Evolutionary conservation across 108 stramenopile genomes (phyloP).

Genomic region (Cyclotella choctawhatcheeana): DNA sequence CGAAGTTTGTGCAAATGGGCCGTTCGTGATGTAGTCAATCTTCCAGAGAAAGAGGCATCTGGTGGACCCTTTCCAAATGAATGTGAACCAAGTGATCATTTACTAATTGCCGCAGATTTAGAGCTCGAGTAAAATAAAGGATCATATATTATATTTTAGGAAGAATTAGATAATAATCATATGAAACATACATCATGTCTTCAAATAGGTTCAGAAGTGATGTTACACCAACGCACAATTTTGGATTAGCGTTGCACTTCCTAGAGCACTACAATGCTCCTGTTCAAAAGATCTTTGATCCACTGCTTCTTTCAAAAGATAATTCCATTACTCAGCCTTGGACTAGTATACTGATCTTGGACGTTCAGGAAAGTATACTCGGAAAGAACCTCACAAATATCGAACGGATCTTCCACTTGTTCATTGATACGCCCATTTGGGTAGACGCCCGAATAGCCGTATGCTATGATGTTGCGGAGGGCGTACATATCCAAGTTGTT

Average conservation of each 20-base stretch:
- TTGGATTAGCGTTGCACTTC: too few relatives aligned
- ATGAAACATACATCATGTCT: too few relatives aligned
- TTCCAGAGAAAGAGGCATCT: slow-evolving; percentile 56
- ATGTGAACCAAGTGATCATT: slow-evolving; percentile 84
- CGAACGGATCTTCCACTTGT: neutral
- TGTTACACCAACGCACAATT: too few relatives aligned
- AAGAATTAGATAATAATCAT: too few relatives aligned
- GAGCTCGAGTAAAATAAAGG: slow-evolving; percentile 40
- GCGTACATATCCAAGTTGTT: neutral
- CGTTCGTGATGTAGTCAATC: slow-evolving; percentile 49
- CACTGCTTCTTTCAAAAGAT: too few relatives aligned
- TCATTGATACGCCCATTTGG: neutral
- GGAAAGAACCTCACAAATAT: neutral
- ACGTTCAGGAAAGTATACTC: neutral
- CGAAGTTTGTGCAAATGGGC: slow-evolving; percentile 49
- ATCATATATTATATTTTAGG: too few relatives aligned
- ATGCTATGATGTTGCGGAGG: neutral
- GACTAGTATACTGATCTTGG: neutral
- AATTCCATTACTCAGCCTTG: neutral
- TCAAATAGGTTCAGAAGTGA: too few relatives aligned
- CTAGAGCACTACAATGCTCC: too few relatives aligned
- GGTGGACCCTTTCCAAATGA: slow-evolving; percentile 77
- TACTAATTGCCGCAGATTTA: slow-evolving; percentile 79
- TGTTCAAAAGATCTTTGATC: too few relatives aligned
- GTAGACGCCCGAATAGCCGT: too few relatives aligned